Evolutionary conservation across 495 filamentous ascomycete genomes (phyloP).

Genomic region (Podospora tetraspora): DNA sequence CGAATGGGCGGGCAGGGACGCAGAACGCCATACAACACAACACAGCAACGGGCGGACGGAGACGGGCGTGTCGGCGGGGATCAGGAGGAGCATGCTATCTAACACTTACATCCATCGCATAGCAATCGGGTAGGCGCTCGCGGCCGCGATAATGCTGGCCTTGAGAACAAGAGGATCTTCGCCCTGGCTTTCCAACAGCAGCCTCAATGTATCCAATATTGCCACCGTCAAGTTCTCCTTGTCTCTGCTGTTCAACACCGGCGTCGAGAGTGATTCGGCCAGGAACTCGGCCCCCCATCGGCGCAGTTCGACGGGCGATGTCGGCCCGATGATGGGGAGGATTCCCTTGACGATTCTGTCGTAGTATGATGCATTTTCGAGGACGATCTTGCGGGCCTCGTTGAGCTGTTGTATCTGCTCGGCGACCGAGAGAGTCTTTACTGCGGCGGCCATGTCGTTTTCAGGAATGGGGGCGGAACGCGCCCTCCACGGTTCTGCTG

Average conservation of each 20-base stretch:
- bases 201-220: constrained; percentile 68
- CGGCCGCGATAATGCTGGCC: constrained; percentile 74
- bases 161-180: constrained; percentile 73
- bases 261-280: constrained; percentile 90
- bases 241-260: constrained; percentile 60
- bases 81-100: constrained; percentile 10
- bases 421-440: constrained; percentile 50
- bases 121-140: constrained; percentile 85
- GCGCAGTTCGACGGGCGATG: constrained; percentile 68
- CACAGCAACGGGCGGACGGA: constrained; percentile 1
- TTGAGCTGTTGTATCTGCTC: constrained; percentile 81
- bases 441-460: constrained; percentile 37
- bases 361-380: constrained; percentile 78
- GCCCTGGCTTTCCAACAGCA: constrained; percentile 64
- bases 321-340: constrained; percentile 78
- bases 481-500: background rate
- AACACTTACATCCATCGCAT: constrained; percentile 87
- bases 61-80: background rate
- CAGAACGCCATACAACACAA: constrained; percentile 2
- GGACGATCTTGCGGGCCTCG: constrained; percentile 77
- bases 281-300: constrained; percentile 97
- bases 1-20: background rate
- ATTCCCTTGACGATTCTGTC: constrained; percentile 84
- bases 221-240: constrained; percentile 70
- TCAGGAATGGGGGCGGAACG: constrained; percentile 5